A percentile compares a stretch with the other conserved stretches of the same genome.
phyloP scores from a whole-genome alignment of 148 eudicot genomes.

The Fallopia convolvulus region DNA sequence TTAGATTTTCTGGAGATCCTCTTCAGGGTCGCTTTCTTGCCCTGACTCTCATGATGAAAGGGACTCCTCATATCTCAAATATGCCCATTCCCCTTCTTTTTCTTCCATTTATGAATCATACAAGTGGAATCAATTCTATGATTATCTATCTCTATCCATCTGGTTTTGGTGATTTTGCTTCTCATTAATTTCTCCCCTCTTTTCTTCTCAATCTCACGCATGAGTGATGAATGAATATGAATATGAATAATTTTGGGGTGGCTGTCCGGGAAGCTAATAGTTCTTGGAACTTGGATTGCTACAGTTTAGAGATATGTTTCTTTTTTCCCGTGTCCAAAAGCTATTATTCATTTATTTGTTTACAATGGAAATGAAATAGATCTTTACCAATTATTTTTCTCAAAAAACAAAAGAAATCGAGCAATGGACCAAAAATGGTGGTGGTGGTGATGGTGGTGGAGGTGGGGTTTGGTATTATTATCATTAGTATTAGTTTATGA shows the following conservation, averaged over 20 bases:
- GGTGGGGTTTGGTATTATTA: constrained; percentile 7
- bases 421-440: background rate
- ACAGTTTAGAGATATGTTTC: constrained; percentile 7
- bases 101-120: constrained; percentile 7
- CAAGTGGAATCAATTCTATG: background rate
- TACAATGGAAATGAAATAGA: background rate
- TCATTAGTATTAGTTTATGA: background rate
- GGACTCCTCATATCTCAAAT: constrained; percentile 37
- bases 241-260: background rate
- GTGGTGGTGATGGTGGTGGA: background rate
- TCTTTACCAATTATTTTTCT: background rate
- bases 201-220: background rate
- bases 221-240: background rate
- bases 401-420: background rate
- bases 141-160: no score
- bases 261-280: background rate
- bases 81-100: background rate
- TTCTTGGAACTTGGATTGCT: constrained; percentile 11
- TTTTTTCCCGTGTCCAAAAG: background rate
- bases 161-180: background rate
- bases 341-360: no score
- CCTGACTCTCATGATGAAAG: constrained; percentile 79
- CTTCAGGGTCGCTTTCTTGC: constrained; percentile 43
- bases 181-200: background rate
- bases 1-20: constrained; percentile 41